Evolutionary conservation across 164 flowering plant species (phyloP), one percentile per base, ranked within the genome.

Genomic region (Annona squamosa): DNA sequence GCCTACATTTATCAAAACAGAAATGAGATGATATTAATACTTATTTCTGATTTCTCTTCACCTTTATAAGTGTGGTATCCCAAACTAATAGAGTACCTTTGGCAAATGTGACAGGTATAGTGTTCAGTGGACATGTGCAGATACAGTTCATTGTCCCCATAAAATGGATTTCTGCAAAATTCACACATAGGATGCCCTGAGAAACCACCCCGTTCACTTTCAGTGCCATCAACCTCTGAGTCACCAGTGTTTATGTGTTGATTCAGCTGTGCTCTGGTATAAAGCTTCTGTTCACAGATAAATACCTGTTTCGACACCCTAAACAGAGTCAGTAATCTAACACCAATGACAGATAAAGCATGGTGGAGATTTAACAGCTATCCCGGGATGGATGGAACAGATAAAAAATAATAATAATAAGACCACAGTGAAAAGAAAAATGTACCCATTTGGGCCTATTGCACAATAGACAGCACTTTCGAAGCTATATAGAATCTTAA

Each of bases 121-220:
- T 95, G 99, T 76, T 93, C 99, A 1, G 90, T 90, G 3, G 93
- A 87, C 97, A 95, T 93, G 74, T 95, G 98, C 2, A 86, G 41
- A 74, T 91, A 95, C 48, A 93, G 84, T 74, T 96, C 99, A 81
- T 93, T 93, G 56, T 96, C 99, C 74, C 97, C 98, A 84, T 96
- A 96, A 73, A 89, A 93, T 7, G 98, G 91, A 18, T 81, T 82
- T 76, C 79, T 79, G 73, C 99, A 93, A 73, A 93, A 93, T 66
- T 91, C 97, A 83, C 99, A 96, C 78, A 75, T 78, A 56, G 98
- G 97, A 85, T 96, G 98, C 68, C 98, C 98, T 66, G 63, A 77
- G 73, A 96, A 93, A 26, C 98, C 99, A 79, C 98, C 99, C 77
- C 98, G 84, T 67, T 96, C 98, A 78, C 87, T 88, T 82, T 93